Evolutionary conservation across 1,284 basidiomycete species (phyloP).

Genomic region (Boletus semigastroideus): DNA sequence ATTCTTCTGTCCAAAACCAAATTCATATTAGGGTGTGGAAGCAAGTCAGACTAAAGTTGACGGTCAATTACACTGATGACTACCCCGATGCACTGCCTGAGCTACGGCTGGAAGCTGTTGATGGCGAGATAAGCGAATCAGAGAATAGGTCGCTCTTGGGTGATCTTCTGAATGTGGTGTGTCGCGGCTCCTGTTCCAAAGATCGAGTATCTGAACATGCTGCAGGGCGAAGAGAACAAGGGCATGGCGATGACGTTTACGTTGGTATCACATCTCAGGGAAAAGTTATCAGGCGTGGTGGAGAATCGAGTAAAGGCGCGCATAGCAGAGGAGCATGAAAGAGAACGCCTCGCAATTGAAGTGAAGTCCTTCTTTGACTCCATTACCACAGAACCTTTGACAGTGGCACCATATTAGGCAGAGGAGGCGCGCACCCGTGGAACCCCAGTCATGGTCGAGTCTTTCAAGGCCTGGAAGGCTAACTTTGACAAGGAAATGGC

Average conservation of each 20-base stretch:
- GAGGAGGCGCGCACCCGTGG: constrained; percentile 89
- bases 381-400: not conserved
- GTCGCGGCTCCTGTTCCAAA: constrained; percentile 28
- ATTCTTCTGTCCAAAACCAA: constrained; percentile 11
- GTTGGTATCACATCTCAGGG: constrained; percentile 83
- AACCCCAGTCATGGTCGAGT: constrained; percentile 82
- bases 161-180: constrained; percentile 64
- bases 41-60: constrained; percentile 75
- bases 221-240: constrained; percentile 83
- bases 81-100: constrained; percentile 82
- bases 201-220: constrained; percentile 5
- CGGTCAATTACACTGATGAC: constrained; percentile 65
- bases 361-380: constrained; percentile 39
- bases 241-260: constrained; percentile 99
- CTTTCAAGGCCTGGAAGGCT: constrained; percentile 81
- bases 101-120: constrained; percentile 64
- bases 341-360: constrained; percentile 73
- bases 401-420: constrained; percentile 55
- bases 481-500: constrained; percentile 74
- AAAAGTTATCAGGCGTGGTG: constrained; percentile 70
- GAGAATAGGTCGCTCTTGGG: constrained; percentile 57
- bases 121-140: constrained; percentile 66
- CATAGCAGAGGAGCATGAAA: constrained; percentile 66
- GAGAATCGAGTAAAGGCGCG: constrained; percentile 56
- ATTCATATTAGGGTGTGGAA: constrained; percentile 25